Base-by-base conservation (phyloP, 2,329 filamentous ascomycete species). In the Drechslerella stenobrocha region DNA sequence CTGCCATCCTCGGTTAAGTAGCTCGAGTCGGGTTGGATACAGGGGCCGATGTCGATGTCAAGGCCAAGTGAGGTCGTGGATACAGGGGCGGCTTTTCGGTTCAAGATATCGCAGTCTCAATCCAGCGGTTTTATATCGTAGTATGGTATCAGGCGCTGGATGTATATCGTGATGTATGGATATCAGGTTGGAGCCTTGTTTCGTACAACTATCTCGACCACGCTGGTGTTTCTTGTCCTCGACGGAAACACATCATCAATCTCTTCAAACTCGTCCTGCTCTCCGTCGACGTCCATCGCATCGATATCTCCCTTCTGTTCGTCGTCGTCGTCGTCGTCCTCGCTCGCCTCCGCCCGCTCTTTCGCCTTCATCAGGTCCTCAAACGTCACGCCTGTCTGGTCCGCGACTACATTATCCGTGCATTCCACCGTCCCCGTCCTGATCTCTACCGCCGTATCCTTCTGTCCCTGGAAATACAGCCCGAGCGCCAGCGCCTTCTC, bases 391-490 rank as follows among this genome's bases (percentile, higher is more conserved):
- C 76, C 77, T 0, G 75, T 78, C 0, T 75, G 77, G 18, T 76
- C 77, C 0, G 73, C 73, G 11, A 84, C 77, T 26, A 89, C 77
- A 74, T 89, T 87, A 73, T 90, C 87, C 44, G 89, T 79, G 1
- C 84, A 82, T n/a, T 79, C 79, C 13, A 87, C 78, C 51, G 81
- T 87, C 59, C 82, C 81, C 45, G 86, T 89, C 74, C 80, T 78
- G 52, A 89, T 73, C 71, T 79, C 77, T 1, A 89, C 84, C 3
- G 76, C 73, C 70, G 83, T 85, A 69, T 84, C 83, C 9, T 75
- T 78, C 75, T 86, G 81, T 55, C 82, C 79, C 75, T 83, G 81
- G 70, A 89, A 89, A 79, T 83, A 87, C 30, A 82, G 75, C 0
- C 83, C 87, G 3, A 90, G 75, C 23, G 81, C 78, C 63, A 88